Evolutionary conservation across 2,329 filamentous ascomycete species (phyloP).

Genomic region (Triangularia setosa): DNA sequence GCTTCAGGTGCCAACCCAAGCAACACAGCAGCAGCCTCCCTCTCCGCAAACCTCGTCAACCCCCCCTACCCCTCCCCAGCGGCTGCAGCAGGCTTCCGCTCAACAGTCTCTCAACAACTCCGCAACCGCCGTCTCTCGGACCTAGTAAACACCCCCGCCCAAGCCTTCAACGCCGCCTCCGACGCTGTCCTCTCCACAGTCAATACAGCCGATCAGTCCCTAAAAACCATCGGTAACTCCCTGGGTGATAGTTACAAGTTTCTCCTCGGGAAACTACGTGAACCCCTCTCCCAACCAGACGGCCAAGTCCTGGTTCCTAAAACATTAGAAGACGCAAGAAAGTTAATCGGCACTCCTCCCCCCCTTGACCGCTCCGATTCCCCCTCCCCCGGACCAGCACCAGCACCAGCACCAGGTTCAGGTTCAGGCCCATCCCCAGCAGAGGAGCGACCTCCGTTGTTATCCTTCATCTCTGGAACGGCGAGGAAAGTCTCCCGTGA

Average conservation of each 20-base stretch:
- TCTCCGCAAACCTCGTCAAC: constrained; percentile 28
- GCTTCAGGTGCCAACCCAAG: constrained; percentile 27
- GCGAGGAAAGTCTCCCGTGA: constrained; percentile 63
- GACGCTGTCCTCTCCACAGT: constrained; percentile 84
- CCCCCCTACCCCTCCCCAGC: constrained; percentile 32
- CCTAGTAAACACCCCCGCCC: constrained; percentile 78
- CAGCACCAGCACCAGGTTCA: no score
- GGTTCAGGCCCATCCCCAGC: constrained; percentile 50
- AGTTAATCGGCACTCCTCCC: constrained; percentile 73
- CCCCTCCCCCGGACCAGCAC: constrained; percentile 35
- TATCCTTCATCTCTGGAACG: constrained; percentile 61
- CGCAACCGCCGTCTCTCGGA: constrained; percentile 78
- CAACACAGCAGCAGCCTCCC: constrained; percentile 26
- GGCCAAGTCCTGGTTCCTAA: constrained; percentile 63
- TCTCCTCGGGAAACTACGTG: constrained; percentile 80
- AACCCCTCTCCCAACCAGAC: constrained; percentile 42
- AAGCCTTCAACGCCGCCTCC: constrained; percentile 74
- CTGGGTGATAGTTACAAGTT: constrained; percentile 93
- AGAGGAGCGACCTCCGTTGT: constrained; percentile 37
- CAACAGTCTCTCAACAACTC: constrained; percentile 39
- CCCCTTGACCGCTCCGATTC: constrained; percentile 51
- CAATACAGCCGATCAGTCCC: constrained; percentile 81
- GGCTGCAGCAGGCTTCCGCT: constrained; percentile 37
- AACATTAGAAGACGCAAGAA: constrained; percentile 88
- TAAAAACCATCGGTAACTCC: constrained; percentile 88